A percentile compares a stretch with the other conserved stretches of the same genome.
Conservation (phyloP, 1,284 basidiomycete species). For the Fistulinella staudtii region DNA sequence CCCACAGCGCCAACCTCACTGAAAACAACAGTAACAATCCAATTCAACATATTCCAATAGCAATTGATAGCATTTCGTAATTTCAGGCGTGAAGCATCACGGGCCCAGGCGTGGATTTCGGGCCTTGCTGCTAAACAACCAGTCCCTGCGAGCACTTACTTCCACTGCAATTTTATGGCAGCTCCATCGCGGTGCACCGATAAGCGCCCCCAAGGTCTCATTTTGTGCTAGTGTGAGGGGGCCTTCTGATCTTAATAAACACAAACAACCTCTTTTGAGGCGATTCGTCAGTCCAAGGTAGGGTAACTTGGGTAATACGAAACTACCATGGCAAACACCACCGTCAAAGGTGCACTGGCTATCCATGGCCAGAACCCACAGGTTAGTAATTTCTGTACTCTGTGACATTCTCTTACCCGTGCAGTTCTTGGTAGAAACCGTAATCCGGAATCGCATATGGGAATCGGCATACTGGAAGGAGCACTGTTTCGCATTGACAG, state of each 20-base stretch:
- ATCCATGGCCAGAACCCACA: slow-evolving; percentile 96
- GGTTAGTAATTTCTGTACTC: slow-evolving; percentile 38
- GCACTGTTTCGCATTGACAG: slow-evolving; percentile 89
- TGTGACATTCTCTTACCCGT: slow-evolving; percentile 24
- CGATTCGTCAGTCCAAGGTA: background rate
- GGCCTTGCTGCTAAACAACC: too few relatives aligned
- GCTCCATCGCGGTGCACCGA: too few relatives aligned
- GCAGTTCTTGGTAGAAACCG: slow-evolving; percentile 94
- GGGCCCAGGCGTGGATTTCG: too few relatives aligned
- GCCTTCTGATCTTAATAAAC: slow-evolving; percentile 18
- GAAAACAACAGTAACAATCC: too few relatives aligned
- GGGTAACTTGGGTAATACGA: background rate
- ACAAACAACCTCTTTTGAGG: slow-evolving; percentile 16
- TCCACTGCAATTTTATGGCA: too few relatives aligned
- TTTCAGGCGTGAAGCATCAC: too few relatives aligned
- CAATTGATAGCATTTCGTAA: too few relatives aligned
- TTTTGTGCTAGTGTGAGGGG: background rate
- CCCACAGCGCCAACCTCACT: too few relatives aligned
- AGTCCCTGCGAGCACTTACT: too few relatives aligned
- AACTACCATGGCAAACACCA: slow-evolving; percentile 81
- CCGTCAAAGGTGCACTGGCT: slow-evolving; percentile 72
- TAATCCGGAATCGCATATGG: slow-evolving; percentile 95
- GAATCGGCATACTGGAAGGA: slow-evolving; percentile 97
- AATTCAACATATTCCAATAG: too few relatives aligned
- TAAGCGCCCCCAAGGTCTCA: too few relatives aligned